A percentile compares a stretch with the other conserved stretches of the same genome.
Evolutionary conservation across 768 basidiomycete genomes (phyloP).

Genomic region (Phylloporus arenicola): DNA sequence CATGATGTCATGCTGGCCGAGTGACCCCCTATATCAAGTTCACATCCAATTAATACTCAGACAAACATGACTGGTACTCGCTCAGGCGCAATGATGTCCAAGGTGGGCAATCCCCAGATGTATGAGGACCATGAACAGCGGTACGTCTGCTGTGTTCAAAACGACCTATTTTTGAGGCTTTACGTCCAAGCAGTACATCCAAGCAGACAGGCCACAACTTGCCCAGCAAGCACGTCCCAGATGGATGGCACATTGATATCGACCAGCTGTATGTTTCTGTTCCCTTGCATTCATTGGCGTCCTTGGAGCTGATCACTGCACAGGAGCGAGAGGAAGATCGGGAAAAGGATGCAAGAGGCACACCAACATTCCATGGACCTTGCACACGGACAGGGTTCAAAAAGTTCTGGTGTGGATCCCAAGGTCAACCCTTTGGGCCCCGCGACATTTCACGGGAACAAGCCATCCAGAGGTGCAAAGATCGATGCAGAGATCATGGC

Average conservation of each 20-base stretch:
- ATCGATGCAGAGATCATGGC: conserved; percentile 52
- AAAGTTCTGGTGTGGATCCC: conserved; percentile 28
- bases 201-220: no score
- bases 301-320: background rate
- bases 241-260: conserved; percentile 35
- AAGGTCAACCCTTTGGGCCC: conserved; percentile 44
- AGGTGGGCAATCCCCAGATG: no score
- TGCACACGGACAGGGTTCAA: conserved; percentile 23
- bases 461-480: conserved; percentile 53
- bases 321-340: conserved; percentile 43
- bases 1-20: no score
- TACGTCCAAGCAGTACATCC: no score
- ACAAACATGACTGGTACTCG: no score
- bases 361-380: conserved; percentile 26
- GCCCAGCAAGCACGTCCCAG: no score
- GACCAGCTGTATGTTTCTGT: conserved; percentile 19
- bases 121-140: no score
- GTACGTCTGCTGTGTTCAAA: no score
- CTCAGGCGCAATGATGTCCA: no score
- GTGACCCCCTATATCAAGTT: no score
- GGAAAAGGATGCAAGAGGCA: conserved; percentile 34
- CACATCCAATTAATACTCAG: no score
- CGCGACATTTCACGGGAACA: conserved; percentile 48
- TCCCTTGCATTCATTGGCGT: background rate
- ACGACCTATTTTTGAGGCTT: no score